Percentiles rank a stretch among this genome's conserved stretches.
phyloP scores from a whole-genome alignment of 177 flowering plant genomes.

The Telopea speciosissima region DNA sequence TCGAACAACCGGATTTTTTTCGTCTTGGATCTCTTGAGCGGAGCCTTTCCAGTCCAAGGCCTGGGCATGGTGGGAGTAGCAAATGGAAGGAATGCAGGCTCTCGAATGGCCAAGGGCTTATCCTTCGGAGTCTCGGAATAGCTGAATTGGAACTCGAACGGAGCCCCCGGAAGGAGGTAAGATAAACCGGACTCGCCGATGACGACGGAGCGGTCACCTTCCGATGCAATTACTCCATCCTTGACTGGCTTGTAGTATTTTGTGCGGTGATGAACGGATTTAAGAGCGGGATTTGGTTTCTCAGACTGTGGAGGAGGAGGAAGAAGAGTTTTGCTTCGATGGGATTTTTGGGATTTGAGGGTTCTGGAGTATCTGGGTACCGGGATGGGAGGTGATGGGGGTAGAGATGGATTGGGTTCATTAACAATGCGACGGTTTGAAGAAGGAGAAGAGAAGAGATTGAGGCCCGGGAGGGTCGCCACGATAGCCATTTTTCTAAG shows the following conservation, averaged over 20 bases:
- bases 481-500: constrained; percentile 43
- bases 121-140: constrained; percentile 90
- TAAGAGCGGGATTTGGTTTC: constrained; percentile 42
- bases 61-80: constrained; percentile 85
- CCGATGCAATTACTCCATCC: constrained; percentile 43
- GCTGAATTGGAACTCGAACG: constrained; percentile 90
- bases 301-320: constrained; percentile 1
- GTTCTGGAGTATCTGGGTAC: constrained; percentile 21
- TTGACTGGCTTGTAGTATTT: constrained; percentile 72
- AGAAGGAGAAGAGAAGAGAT: constrained; percentile 69
- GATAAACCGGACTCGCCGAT: constrained; percentile 82
- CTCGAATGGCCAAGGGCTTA: constrained; percentile 77
- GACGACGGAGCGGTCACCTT: constrained; percentile 60
- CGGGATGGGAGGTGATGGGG: constrained; percentile 36
- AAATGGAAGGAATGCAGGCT: constrained; percentile 88
- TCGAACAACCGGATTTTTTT: constrained; percentile 58
- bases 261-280: constrained; percentile 45
- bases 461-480: constrained; percentile 42
- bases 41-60: constrained; percentile 98
- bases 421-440: constrained; percentile 30
- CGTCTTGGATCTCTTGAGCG: constrained; percentile 49
- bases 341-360: constrained; percentile 8
- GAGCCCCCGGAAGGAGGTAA: constrained; percentile 84
- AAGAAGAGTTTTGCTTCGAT: constrained; percentile 8
- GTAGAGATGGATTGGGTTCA: constrained; percentile 18